phyloP scores from a whole-genome alignment of 2,329 filamentous ascomycete species.

The Nemania bipapillata region DNA sequence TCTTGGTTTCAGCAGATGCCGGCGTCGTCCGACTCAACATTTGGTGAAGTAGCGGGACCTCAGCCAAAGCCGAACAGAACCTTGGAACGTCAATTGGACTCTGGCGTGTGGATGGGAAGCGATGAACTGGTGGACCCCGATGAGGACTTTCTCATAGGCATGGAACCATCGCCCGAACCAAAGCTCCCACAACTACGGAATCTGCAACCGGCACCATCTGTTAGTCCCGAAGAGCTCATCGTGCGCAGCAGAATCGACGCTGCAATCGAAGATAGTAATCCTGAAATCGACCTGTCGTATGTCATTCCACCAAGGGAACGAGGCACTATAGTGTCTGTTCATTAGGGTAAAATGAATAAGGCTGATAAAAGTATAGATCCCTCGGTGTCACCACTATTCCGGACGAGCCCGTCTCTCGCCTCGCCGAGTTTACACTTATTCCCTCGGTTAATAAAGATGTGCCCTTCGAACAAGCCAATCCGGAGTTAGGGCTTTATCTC shows the following conservation, averaged over 20 bases:
- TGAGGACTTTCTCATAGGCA: slow-evolving; percentile 55
- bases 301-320: slow-evolving; percentile 44
- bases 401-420: slow-evolving; percentile 66
- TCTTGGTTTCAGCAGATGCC: slow-evolving; percentile 74
- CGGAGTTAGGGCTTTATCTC: slow-evolving; percentile 70
- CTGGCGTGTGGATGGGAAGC: slow-evolving; percentile 75
- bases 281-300: slow-evolving; percentile 71
- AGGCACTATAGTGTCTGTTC: not conserved
- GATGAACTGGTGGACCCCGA: slow-evolving; percentile 63
- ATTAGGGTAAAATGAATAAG: not conserved
- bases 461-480: slow-evolving; percentile 68
- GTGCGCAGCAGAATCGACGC: slow-evolving; percentile 61
- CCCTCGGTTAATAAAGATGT: slow-evolving; percentile 66
- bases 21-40: slow-evolving; percentile 62
- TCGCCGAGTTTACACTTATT: slow-evolving; percentile 66
- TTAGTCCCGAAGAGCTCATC: slow-evolving; percentile 57
- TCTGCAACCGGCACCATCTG: slow-evolving; percentile 42
- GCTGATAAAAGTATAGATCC: slow-evolving; percentile 47
- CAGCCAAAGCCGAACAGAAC: slow-evolving; percentile 60
- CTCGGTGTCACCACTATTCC: slow-evolving; percentile 65
- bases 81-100: slow-evolving; percentile 71
- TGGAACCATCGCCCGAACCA: slow-evolving; percentile 50
- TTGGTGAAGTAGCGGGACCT: slow-evolving; percentile 54
- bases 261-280: slow-evolving; percentile 68
- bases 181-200: slow-evolving; percentile 55